Evolutionary conservation across 2,329 filamentous ascomycete species (phyloP).

Genomic region (Colletotrichum cereale): DNA sequence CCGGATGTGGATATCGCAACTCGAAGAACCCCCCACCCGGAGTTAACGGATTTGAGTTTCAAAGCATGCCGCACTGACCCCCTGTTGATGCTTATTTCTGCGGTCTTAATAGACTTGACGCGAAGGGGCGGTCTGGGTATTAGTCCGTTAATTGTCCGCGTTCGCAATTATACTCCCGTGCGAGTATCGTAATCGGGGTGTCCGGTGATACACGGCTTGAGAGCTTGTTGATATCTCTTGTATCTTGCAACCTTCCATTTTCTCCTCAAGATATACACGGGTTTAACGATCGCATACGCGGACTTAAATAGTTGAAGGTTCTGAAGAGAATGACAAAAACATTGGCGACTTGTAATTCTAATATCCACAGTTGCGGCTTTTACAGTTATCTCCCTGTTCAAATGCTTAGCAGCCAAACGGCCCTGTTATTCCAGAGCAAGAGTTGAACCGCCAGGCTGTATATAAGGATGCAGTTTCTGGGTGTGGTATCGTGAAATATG

Average conservation of each 20-base stretch:
- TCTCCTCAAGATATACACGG: background rate
- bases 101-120: no score
- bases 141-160: conserved; percentile 13
- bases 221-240: no score
- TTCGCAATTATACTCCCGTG: background rate
- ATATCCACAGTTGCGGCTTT: background rate
- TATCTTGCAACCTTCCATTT: background rate
- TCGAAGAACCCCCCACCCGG: background rate
- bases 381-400: background rate
- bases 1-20: background rate
- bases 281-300: background rate
- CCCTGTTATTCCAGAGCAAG: background rate
- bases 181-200: background rate
- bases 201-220: background rate
- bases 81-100: background rate
- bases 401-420: no score
- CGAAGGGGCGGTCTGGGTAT: background rate
- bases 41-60: background rate
- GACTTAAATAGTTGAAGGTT: background rate
- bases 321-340: no score
- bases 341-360: background rate
- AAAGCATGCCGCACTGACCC: background rate
- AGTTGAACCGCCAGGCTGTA: background rate
- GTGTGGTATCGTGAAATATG: background rate
- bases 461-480: background rate